These are phyloP conservation scores for Xylariaceae sp. DNA, from an alignment of 2,329 filamentous ascomycete genomes.

Conservation along the genomic window DNA sequence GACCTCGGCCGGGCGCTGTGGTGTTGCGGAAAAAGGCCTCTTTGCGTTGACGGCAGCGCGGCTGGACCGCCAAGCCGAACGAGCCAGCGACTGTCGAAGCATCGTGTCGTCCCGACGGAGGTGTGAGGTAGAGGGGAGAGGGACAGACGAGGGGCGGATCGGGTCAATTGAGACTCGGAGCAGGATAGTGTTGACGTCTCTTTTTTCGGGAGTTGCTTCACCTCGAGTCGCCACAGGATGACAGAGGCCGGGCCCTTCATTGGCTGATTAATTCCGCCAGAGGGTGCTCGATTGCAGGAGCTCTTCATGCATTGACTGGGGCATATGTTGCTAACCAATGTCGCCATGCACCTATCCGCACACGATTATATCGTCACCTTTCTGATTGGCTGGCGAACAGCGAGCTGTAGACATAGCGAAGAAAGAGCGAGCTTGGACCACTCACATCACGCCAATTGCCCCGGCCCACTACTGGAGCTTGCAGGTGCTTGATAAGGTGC, in stretches of 20 bases:
- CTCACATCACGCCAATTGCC: background rate
- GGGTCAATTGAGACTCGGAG: constrained; percentile 7
- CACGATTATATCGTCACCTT: background rate
- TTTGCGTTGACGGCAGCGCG: constrained; percentile 56
- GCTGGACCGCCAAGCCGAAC: constrained; percentile 66
- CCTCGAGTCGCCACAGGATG: background rate
- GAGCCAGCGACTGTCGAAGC: constrained; percentile 66
- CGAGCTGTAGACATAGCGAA: no score
- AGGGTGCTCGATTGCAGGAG: background rate
- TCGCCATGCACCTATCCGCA: background rate
- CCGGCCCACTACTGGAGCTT: background rate
- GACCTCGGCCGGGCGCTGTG: constrained; percentile 81
- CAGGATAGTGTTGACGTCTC: constrained; percentile 25
- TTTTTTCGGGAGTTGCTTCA: constrained; percentile 6
- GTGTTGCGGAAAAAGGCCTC: constrained; percentile 79
- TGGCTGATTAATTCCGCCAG: constrained; percentile 3
- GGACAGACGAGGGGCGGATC: constrained; percentile 17
- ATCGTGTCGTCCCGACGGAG: constrained; percentile 61
- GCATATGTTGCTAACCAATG: no score
- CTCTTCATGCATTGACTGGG: no score
- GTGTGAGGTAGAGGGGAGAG: constrained; percentile 40
- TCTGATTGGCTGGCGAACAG: background rate
- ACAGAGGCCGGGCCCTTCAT: constrained; percentile 9
- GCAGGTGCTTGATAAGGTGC: background rate
- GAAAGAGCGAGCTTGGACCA: constrained; percentile 8